These are phyloP conservation scores for Grosmannia serpens DNA, from an alignment of 2,329 filamentous ascomycete genomes.

Conservation along the genomic window DNA sequence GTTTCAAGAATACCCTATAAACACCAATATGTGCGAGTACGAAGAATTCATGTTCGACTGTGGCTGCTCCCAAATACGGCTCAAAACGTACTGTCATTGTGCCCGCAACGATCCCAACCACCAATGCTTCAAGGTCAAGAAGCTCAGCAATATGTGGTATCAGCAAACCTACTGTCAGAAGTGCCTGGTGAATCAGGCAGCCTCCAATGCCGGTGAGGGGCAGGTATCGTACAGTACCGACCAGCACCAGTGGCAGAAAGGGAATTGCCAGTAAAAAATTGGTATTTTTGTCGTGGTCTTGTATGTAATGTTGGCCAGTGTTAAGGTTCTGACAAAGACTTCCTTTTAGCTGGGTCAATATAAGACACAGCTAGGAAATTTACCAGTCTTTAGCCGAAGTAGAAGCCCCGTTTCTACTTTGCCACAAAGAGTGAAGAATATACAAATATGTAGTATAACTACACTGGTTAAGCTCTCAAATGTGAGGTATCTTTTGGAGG, in stretches of 20 bases:
- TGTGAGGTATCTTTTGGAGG: no score
- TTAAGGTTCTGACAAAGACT: no score
- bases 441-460: no score
- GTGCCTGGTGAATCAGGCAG: slow-evolving; percentile 2
- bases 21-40: slow-evolving; percentile 52
- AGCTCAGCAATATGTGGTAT: slow-evolving; percentile 47
- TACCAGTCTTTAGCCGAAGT: no score
- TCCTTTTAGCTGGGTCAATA: no score
- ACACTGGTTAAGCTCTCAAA: no score
- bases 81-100: slow-evolving; percentile 62
- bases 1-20: neutral
- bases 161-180: slow-evolving; percentile 40
- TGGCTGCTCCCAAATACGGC: slow-evolving; percentile 44
- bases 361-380: no score
- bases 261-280: neutral
- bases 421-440: no score
- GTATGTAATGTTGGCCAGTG: neutral
- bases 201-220: neutral
- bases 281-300: neutral
- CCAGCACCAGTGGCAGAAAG: neutral
- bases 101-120: slow-evolving; percentile 62
- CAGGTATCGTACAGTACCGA: neutral
- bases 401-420: no score
- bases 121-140: slow-evolving; percentile 56
- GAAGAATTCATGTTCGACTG: slow-evolving; percentile 60